phyloP scores from a whole-genome alignment of 2,329 filamentous ascomycete genomes.

The Trichoderma hamatum region DNA sequence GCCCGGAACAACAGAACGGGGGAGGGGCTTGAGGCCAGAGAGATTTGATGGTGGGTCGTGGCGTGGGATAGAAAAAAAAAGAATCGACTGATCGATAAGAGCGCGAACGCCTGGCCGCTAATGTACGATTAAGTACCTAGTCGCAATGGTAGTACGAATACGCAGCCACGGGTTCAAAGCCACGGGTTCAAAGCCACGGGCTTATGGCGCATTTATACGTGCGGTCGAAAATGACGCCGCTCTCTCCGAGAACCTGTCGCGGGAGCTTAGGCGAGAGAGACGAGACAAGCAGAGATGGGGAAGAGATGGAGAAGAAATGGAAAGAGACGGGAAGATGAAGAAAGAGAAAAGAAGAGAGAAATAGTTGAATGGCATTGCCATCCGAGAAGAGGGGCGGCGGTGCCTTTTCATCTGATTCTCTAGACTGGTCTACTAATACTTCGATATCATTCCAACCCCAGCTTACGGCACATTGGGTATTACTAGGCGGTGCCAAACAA shows the following conservation, averaged over 20 bases:
- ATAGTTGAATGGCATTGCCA: not conserved
- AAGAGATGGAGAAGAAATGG: not conserved
- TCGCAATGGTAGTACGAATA: not conserved
- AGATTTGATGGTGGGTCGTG: conserved; percentile 11
- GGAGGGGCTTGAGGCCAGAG: conserved; percentile 10
- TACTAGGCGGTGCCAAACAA: not conserved
- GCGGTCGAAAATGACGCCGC: conserved; percentile 8
- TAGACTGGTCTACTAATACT: not conserved
- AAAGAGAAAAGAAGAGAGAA: not conserved
- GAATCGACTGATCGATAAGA: not conserved
- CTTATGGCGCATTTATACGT: not conserved
- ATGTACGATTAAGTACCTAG: not conserved
- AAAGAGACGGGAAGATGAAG: not conserved
- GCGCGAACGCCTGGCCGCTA: not conserved
- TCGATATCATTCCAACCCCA: not conserved
- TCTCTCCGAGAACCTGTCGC: not conserved
- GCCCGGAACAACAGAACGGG: not conserved
- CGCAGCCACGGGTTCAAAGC: not conserved
- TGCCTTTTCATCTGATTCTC: conserved; percentile 8
- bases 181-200: not conserved
- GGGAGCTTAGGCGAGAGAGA: not conserved
- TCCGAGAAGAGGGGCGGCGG: not conserved
- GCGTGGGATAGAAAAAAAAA: conserved; percentile 13
- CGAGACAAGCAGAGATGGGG: not conserved
- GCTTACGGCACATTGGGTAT: not conserved